phyloP scores from a whole-genome alignment of 2,329 filamentous ascomycete species.

The Lachnellula occidentalis region DNA sequence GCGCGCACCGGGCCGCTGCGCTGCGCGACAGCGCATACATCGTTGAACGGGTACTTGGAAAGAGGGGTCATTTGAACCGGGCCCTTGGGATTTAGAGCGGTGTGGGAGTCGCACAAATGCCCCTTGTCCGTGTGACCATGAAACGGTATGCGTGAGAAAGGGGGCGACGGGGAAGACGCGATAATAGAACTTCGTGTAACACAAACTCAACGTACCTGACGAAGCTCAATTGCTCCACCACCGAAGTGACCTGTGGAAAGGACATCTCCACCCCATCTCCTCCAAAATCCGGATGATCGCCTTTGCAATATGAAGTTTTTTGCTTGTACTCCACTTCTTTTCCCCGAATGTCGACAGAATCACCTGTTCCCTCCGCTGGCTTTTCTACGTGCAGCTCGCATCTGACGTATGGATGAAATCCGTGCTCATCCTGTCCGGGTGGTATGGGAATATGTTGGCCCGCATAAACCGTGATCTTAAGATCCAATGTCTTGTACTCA shows the following conservation, averaged over 20 bases:
- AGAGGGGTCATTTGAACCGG: slow-evolving; percentile 6
- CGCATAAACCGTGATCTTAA: slow-evolving; percentile 68
- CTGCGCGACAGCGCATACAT: slow-evolving; percentile 4
- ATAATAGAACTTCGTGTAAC: slow-evolving; percentile 6
- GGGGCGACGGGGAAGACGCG: neutral
- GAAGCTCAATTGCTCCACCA: slow-evolving; percentile 67
- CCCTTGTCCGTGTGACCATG: neutral
- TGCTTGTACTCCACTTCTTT: slow-evolving; percentile 56
- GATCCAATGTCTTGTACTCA: slow-evolving; percentile 51
- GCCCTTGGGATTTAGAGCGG: slow-evolving; percentile 10
- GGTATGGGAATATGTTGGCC: slow-evolving; percentile 72
- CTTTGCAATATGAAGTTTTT: slow-evolving; percentile 49
- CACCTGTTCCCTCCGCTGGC: slow-evolving; percentile 32
- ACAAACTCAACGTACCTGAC: slow-evolving; percentile 50
- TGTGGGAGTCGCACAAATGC: neutral
- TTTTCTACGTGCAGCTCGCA: slow-evolving; percentile 77
- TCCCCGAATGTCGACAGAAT: slow-evolving; percentile 38
- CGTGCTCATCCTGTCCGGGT: slow-evolving; percentile 39
- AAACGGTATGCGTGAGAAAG: neutral
- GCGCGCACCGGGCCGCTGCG: neutral
- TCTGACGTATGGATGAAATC: slow-evolving; percentile 69
- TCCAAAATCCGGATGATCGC: slow-evolving; percentile 61
- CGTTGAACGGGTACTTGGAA: slow-evolving; percentile 1
- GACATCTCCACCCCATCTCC: slow-evolving; percentile 45
- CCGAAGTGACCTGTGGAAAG: slow-evolving; percentile 51